Evolutionary conservation across 169 alveolate species (phyloP), one percentile per base, ranked within the genome.

Genomic region (Amoebophrya sp.): DNA sequence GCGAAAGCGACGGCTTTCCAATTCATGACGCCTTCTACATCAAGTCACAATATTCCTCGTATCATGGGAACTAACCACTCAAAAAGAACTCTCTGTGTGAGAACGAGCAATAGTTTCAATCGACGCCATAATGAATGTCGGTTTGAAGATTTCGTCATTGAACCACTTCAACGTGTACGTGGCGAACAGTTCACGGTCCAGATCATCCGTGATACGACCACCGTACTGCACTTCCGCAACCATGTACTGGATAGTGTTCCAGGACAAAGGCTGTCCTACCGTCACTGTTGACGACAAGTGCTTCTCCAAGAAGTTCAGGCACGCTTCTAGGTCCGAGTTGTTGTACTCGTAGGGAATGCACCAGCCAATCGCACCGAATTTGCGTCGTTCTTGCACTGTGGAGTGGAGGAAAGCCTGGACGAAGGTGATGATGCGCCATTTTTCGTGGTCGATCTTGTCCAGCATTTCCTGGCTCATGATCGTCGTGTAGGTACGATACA

Each of bases 271-370:
- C 92, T 94, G 95, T 10, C 96, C 96, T 24, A 94, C 95, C 89
- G 47, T 55, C 33, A 90, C 41, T 76, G 93, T 47, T n/a, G 89
- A 29, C 41, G 94, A 92, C 77, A 92, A 89, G 40, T 92, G 94
- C 78, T 90, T 92, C 90, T 92, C 94, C 91, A 92, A 47, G 92
- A 92, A 92, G 40, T 89, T 92, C 78, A 92, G 89, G 33, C 99
- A 97, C 23, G 99, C 99, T 94, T 97, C 99, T 78, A 98, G 95
- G 94, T 98, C 99, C 12, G 99, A 97, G 95, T 96, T 96, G 95
- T 97, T 98, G 96, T 97, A 98, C 94, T 98, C 99, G 93, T 98
- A 98, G 41, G 99, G 99, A 65, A 98, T 97, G 95, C 99, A 98
- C 98, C 98, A 98, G 65, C 99, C 99, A 41, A 29, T 89, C 33